A percentile compares a stretch with the other conserved stretches of the same genome.
These are phyloP conservation scores for Triticum monococcum DNA, from an alignment of 176 grass and related monocot genomes.

Conservation along the genomic window DNA sequence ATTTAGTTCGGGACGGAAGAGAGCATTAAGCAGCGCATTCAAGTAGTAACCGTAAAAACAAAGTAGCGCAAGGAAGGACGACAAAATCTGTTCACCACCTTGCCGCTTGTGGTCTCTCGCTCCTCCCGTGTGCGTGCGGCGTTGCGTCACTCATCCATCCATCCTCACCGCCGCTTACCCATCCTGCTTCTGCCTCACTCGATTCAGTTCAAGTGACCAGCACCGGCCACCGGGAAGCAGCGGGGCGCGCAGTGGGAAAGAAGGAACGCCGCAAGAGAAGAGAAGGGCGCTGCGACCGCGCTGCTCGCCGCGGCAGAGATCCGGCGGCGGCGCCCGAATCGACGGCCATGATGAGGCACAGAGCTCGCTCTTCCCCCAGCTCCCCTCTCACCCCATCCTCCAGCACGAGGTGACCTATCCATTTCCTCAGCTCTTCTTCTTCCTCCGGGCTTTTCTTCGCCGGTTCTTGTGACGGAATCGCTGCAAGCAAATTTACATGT, in stretches of 20 bases:
- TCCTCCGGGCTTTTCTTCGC: neutral
- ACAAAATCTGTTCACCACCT: neutral
- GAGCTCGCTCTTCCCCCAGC: constrained; percentile 41
- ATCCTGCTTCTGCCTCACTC: neutral
- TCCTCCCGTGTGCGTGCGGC: neutral
- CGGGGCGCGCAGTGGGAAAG: neutral
- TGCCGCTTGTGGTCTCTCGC: neutral
- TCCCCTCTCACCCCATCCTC: constrained; percentile 47
- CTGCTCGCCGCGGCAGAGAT: neutral
- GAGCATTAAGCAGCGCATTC: no score
- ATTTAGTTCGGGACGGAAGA: no score
- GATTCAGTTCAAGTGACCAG: constrained; percentile 5
- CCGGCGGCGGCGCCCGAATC: neutral
- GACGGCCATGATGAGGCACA: constrained; percentile 47
- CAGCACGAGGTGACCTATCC: constrained; percentile 25
- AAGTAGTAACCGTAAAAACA: no score
- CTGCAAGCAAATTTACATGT: neutral
- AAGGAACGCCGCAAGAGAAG: neutral
- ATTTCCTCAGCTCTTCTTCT: neutral
- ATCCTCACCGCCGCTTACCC: neutral
- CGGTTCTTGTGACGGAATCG: neutral
- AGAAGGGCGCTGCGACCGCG: neutral
- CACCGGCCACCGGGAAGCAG: neutral
- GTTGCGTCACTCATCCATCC: neutral
- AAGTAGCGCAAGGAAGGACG: no score